Conservation (phyloP, 805 yeast genomes). For the Ogataea neopini region DNA sequence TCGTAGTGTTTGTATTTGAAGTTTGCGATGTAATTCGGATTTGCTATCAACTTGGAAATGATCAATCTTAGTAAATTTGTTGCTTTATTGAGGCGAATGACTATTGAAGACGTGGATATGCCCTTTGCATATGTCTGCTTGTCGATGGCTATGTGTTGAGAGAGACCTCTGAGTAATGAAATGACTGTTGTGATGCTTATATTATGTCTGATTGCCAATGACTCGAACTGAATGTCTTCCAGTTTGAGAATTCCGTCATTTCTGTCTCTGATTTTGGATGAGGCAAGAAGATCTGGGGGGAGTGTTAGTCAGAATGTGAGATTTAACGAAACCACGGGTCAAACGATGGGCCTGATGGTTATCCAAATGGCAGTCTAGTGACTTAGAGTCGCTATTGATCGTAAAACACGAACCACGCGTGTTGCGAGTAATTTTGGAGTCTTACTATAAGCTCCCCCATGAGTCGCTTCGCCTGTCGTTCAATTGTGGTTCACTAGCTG, state of each 20-base stretch:
- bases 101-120: slow-evolving; percentile 23
- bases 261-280: slow-evolving; percentile 56
- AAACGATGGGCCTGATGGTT: too few species aligned
- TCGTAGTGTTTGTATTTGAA: slow-evolving; percentile 32
- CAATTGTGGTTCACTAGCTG: too few species aligned
- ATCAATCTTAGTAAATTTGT: slow-evolving; percentile 24
- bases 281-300: slow-evolving; percentile 37
- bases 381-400: too few species aligned
- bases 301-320: not conserved
- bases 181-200: slow-evolving; percentile 17
- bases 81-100: slow-evolving; percentile 26
- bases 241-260: slow-evolving; percentile 48
- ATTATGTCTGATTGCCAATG: slow-evolving; percentile 23
- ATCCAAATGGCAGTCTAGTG: too few species aligned
- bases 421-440: too few species aligned
- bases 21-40: slow-evolving; percentile 14
- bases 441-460: too few species aligned
- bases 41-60: slow-evolving; percentile 15
- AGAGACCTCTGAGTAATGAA: slow-evolving; percentile 21
- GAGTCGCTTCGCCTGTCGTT: too few species aligned
- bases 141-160: slow-evolving; percentile 25
- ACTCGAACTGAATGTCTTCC: slow-evolving; percentile 32
- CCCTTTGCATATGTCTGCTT: slow-evolving; percentile 24
- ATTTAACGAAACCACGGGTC: too few species aligned
- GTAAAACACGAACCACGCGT: too few species aligned